These are phyloP conservation scores for Monilinia fructigena DNA, from an alignment of 2,329 filamentous ascomycete genomes.

Conservation along the genomic window DNA sequence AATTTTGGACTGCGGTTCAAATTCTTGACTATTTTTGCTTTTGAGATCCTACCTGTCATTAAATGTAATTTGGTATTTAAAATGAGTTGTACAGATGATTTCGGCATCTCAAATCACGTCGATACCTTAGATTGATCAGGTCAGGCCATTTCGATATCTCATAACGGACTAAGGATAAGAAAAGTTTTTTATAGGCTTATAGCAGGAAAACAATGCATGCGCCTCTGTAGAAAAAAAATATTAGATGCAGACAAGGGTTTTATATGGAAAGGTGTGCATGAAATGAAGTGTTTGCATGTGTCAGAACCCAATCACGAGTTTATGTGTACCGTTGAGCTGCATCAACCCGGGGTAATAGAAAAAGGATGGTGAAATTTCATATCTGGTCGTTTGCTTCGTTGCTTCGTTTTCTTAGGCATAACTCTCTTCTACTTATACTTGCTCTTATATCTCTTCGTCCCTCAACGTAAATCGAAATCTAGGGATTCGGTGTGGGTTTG, in stretches of 20 bases:
- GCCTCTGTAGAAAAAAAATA: neutral
- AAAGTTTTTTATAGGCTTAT: neutral
- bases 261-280: neutral
- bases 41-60: neutral
- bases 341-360: no score
- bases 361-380: neutral
- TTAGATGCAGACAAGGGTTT: neutral
- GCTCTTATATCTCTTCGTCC: neutral
- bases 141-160: neutral
- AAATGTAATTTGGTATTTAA: neutral
- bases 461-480: neutral
- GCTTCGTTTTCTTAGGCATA: neutral
- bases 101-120: neutral
- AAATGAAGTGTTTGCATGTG: neutral
- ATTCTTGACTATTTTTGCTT: neutral
- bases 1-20: neutral
- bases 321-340: no score
- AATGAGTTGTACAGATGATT: neutral
- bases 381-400: neutral
- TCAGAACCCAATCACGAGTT: neutral
- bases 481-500: neutral
- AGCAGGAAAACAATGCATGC: neutral
- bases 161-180: neutral
- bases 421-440: neutral
- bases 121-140: no score